phyloP scores from a whole-genome alignment of 345 rosid species.

The Reutealis trisperma region DNA sequence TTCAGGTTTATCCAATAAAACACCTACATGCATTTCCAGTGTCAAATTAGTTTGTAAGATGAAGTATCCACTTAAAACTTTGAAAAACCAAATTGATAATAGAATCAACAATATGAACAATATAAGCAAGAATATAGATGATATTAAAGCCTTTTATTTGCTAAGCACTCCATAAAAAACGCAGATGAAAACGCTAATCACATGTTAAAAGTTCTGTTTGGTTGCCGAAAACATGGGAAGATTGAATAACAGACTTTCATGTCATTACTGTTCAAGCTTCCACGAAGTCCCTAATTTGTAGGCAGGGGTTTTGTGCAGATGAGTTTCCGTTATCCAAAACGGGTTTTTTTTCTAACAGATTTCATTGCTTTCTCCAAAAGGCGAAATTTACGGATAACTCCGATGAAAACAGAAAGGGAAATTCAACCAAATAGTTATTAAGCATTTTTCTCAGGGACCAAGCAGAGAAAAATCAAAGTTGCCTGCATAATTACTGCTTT shows the following conservation, averaged over 20 bases:
- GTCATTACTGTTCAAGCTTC: neutral
- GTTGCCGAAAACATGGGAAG: slow-evolving; percentile 8
- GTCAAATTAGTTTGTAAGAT: slow-evolving; percentile 6
- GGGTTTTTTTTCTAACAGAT: too few species aligned
- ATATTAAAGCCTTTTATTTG: neutral
- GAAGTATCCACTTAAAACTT: slow-evolving; percentile 1
- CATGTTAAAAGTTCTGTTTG: neutral
- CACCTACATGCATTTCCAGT: slow-evolving; percentile 19
- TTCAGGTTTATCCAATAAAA: slow-evolving; percentile 3
- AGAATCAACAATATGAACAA: neutral
- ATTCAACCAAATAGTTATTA: neutral
- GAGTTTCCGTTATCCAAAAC: neutral
- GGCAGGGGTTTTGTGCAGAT: neutral
- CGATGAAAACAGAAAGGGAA: neutral
- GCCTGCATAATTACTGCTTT: neutral
- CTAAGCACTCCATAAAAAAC: neutral
- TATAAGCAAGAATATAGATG: neutral
- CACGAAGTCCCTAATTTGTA: neutral
- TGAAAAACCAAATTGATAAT: neutral
- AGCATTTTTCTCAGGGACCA: neutral
- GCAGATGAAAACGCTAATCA: neutral
- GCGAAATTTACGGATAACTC: neutral
- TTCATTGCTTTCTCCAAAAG: neutral
- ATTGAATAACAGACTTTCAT: neutral
- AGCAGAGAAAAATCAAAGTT: neutral